Evolutionary conservation across 2,329 filamentous ascomycete species (phyloP).

Genomic region (Cytospora chrysosperma): DNA sequence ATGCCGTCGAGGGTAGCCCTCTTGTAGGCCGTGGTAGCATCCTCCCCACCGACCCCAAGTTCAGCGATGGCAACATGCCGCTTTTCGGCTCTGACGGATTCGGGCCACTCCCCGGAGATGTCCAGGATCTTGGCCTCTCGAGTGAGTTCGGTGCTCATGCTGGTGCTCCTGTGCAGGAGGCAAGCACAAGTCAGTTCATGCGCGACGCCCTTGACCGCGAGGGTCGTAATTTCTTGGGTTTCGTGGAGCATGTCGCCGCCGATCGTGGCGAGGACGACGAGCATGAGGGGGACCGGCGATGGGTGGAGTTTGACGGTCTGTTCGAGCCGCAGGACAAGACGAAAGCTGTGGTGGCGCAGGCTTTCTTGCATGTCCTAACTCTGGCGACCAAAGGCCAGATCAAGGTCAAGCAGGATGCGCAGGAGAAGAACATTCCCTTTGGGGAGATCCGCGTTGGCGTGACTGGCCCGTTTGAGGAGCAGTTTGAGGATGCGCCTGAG

Average conservation of each 20-base stretch:
- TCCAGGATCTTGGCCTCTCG: conserved; percentile 30
- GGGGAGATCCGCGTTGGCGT: conserved; percentile 49
- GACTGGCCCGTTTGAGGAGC: conserved; percentile 22
- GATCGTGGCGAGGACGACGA: conserved; percentile 32
- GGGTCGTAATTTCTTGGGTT: conserved; percentile 46
- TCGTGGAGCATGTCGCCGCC: conserved; percentile 37
- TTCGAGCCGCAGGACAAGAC: conserved; percentile 57
- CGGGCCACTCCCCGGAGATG: conserved; percentile 31
- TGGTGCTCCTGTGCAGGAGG: conserved; percentile 26
- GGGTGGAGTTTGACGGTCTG: conserved; percentile 67
- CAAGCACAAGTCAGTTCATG: conserved; percentile 34
- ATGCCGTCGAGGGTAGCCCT: conserved; percentile 37
- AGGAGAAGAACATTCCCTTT: conserved; percentile 40
- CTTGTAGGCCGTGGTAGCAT: conserved; percentile 38
- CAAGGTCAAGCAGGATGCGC: conserved; percentile 58
- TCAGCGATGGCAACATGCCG: conserved; percentile 43
- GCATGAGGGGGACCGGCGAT: conserved; percentile 36
- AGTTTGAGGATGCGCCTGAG: not conserved
- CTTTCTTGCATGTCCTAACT: conserved; percentile 70
- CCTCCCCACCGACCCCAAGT: conserved; percentile 44
- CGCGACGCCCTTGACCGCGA: conserved; percentile 43
- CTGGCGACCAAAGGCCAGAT: conserved; percentile 67
- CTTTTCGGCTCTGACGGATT: conserved; percentile 37
- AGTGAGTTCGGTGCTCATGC: conserved; percentile 28
- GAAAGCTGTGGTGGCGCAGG: conserved; percentile 68